Evolutionary conservation across 371 early-diverging fungal genomes (phyloP), one percentile per base, ranked within the genome.

Genomic region (Rhizopus stolonifer): DNA sequence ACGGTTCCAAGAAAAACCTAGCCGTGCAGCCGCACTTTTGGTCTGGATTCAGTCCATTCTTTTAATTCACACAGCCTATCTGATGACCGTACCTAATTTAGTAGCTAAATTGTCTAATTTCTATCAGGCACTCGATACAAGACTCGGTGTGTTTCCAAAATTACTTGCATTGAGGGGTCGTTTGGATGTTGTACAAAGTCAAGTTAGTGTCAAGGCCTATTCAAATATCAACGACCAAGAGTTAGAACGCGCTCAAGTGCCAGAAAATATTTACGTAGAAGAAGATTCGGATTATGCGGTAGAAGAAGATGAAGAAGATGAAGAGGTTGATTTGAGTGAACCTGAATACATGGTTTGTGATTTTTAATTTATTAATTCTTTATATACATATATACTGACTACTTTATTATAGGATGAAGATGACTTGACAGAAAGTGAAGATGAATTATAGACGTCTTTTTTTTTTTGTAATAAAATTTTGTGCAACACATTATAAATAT

Each of bases 11-110:
- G 76, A 77, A 36, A 77, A 80, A 45, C 91, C 90, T 33, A 74
- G 65, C 39, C 83, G 90, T 46, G 91, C 81, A 43, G 60, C 61
- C 45, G 66, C 63, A 11, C 60, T 91, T 26, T 58, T 90, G 38
- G 79, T 83, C 49, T 93, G 93, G 93, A 81, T 93, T 49, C 81
- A 87, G 47, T 80, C 86, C 9, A 74, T 87, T 14, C 55, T 91
- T 14, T 48, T 81, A 38, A 73, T 81, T 29, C 93, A 93, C 60
- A 82, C 85, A 39, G 75, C 83, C 15, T 88, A 86, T 64, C 56
- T 87, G 61, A 84, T 84, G 83, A 84, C 88, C 0, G 79, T 78
- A 2, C 89, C 90, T 17, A 76, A 84, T 46, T 60, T 90, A 50
- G 80, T 84, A 14, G 63, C 65, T 45, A 81, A 83, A 54, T 69